Evolutionary conservation across 2,329 filamentous ascomycete genomes (phyloP).

Genomic region (Aspergillus latus): DNA sequence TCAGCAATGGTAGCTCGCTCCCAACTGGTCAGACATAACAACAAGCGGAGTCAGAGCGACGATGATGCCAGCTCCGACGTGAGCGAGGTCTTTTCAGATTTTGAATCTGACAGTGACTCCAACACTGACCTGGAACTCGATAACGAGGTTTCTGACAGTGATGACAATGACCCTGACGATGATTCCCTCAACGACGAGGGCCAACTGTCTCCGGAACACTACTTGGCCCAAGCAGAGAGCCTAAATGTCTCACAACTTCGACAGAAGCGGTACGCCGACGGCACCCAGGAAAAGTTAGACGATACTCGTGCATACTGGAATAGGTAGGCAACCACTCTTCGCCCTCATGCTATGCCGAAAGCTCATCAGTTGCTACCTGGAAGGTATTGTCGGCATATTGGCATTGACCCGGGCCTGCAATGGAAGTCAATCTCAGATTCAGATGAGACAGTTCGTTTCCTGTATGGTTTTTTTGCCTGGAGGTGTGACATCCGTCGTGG

Average conservation of each 20-base stretch:
- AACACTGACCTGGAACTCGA: not conserved
- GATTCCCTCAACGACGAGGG: slow-evolving; percentile 11
- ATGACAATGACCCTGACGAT: not conserved
- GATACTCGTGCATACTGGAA: slow-evolving; percentile 27
- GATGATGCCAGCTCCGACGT: too few relatives aligned
- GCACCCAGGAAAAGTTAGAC: slow-evolving; percentile 28
- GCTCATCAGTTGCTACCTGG: slow-evolving; percentile 14
- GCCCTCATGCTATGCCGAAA: not conserved
- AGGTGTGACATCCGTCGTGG: slow-evolving; percentile 19
- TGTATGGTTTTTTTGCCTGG: slow-evolving; percentile 28
- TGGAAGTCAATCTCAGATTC: slow-evolving; percentile 26
- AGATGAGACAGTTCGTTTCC: slow-evolving; percentile 29
- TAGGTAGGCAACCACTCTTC: slow-evolving; percentile 16
- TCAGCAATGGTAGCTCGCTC: too few relatives aligned
- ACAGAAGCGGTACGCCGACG: slow-evolving; percentile 30
- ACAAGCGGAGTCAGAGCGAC: too few relatives aligned
- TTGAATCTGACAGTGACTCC: too few relatives aligned
- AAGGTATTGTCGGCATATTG: slow-evolving; percentile 26
- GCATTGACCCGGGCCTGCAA: slow-evolving; percentile 20
- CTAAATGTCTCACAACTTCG: slow-evolving; percentile 28
- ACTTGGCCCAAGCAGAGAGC: slow-evolving; percentile 25
- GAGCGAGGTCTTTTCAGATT: not conserved
- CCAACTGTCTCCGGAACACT: slow-evolving; percentile 23
- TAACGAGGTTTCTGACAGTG: not conserved
- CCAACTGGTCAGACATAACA: too few relatives aligned